Base-by-base conservation (phyloP, 2,329 filamentous ascomycete species). In the Paraphoma sp. region DNA sequence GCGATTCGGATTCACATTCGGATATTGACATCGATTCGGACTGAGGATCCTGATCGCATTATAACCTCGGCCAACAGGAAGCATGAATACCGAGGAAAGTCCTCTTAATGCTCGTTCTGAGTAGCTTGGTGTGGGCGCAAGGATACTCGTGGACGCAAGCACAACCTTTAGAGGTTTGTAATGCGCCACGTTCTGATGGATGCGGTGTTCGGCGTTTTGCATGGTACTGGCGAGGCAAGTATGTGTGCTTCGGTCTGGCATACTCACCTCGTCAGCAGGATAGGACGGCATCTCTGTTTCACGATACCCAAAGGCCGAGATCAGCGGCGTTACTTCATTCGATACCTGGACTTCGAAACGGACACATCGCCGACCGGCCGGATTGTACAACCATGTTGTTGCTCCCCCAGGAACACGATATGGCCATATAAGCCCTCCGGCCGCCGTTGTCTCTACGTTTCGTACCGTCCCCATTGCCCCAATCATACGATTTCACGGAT, bases 331-430 rank as follows among this genome's bases (percentile, higher is more conserved):
- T 36, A 36, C 33, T 10, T 14, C 33, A 10, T 36, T 36, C 33
- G 10, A 36, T 36, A 36, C 7, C 14, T 33, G 48, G 18, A 31
- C 28, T 38, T 54, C 48, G 58, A 48, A 47, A 60, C 23, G 46
- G 48, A 52, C 42, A 28, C 47, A 53, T 46, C 28, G 50, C 56
- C 58, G 57, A 57, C 30, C 45, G 51, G 54, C 51, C 54, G 45
- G 53, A 51, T 47, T 59, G 56, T 50, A 48, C 47, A 60, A 38
- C 52, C 51, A 50, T 63, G 57, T 60, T 63, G 57, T 57, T 53
- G 52, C 48, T 60, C 52, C 45, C 50, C 45, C 45, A 46, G 52
- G 31, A 54, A 48, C 46, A 48, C 54, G 51, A 62, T 56, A 54
- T 54, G 54, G 51, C 45, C 43, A 55, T 50, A 52, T 51, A 52